Percentiles rank a stretch among this genome's conserved stretches.
These are phyloP conservation scores for Populus simonii DNA, from an alignment of 345 rosid species.

Conservation along the genomic window DNA sequence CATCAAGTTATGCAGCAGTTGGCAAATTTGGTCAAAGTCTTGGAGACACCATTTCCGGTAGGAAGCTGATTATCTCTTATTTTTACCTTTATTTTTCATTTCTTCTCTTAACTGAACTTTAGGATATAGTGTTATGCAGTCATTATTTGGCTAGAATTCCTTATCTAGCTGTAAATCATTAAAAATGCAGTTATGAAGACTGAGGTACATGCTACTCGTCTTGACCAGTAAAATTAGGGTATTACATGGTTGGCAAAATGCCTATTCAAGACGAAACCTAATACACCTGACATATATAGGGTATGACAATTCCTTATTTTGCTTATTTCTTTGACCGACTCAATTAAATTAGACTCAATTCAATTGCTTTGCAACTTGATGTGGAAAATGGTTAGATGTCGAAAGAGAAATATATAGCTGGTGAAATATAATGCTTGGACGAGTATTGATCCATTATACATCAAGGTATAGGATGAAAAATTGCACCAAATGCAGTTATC, in stretches of 20 bases:
- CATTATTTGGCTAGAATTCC: neutral
- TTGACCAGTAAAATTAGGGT: slow-evolving; percentile 4
- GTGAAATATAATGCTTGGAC: neutral
- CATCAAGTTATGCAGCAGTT: slow-evolving; percentile 67
- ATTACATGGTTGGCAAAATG: neutral
- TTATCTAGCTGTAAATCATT: neutral
- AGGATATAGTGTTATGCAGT: neutral
- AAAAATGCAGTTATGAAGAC: neutral
- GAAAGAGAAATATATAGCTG: neutral
- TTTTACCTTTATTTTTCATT: neutral
- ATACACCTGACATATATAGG: neutral
- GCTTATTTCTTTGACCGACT: neutral
- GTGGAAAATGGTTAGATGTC: neutral
- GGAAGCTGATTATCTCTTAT: slow-evolving; percentile 18
- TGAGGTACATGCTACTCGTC: neutral
- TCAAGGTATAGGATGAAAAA: neutral
- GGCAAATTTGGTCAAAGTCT: slow-evolving; percentile 71
- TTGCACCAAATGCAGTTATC: neutral
- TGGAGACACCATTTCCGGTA: slow-evolving; percentile 89
- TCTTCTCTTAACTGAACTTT: neutral
- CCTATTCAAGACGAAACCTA: neutral
- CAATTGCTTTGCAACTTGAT: neutral
- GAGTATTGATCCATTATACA: neutral
- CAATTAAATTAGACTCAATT: neutral
- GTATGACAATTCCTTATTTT: neutral